Conservation (phyloP, 139 green algal genomes). For the Desmodesmus armatus region DNA sequence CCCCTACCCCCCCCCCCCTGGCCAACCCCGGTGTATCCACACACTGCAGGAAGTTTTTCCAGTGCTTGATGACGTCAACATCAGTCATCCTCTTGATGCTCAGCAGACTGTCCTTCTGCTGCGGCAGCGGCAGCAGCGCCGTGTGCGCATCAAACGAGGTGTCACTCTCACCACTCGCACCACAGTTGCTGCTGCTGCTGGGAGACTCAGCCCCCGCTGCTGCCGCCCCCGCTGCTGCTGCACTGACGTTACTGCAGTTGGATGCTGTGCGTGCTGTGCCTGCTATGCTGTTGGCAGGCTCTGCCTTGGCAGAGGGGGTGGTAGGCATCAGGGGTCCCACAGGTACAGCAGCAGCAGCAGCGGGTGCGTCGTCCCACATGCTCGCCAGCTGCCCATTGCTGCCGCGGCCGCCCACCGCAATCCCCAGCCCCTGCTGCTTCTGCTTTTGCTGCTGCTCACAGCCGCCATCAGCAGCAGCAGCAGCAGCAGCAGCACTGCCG, state of each 20-base stretch:
- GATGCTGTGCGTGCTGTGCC: too few relatives aligned
- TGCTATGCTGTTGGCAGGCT: too few relatives aligned
- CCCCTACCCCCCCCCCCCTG: too few relatives aligned
- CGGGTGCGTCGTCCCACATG: background rate
- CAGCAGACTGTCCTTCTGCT: background rate
- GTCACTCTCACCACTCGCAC: too few relatives aligned
- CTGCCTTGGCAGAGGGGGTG: too few relatives aligned
- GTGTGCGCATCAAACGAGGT: too few relatives aligned
- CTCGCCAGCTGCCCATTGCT: background rate
- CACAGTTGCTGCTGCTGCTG: too few relatives aligned
- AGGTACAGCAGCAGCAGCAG: background rate
- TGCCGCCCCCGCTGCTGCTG: too few relatives aligned
- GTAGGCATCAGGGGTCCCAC: background rate
- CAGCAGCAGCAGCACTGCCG: background rate
- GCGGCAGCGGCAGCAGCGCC: background rate
- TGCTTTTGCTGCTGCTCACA: background rate
- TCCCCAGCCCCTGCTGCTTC: background rate
- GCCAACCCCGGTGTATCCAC: too few relatives aligned
- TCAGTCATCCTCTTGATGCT: constrained; percentile 17
- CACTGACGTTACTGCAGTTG: too few relatives aligned
- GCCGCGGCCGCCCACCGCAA: background rate
- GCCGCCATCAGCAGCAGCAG: background rate
- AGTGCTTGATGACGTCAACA: constrained; percentile 8
- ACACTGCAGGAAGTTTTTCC: constrained; percentile 40
- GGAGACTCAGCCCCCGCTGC: too few relatives aligned